Base-by-base conservation (phyloP, 1,284 basidiomycete genomes). In the Boletus putidus region DNA sequence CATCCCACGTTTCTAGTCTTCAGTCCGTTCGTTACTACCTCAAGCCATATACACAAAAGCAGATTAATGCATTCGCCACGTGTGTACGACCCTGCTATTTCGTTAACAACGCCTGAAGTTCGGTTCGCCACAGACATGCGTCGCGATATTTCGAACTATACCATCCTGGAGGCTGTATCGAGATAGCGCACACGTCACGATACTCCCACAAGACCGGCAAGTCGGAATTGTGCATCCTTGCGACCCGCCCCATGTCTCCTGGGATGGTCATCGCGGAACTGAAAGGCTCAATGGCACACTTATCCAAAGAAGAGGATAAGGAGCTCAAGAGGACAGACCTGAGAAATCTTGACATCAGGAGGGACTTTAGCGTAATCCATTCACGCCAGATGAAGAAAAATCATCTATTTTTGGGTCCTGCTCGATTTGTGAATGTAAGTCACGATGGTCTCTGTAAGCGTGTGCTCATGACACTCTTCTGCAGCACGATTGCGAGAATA, bases 391-490 rank as follows among this genome's bases (percentile, higher is more conserved):
- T 92, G 79, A 92, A 93, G 77, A 93, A 92, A 78, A 94, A 94
- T 68, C 91, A 95, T 78, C 80, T 96, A 64, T 90, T 96, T 77
- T 79, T 96, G 65, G 94, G 94, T 3, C 94, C 94, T 49, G 94
- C 94, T 71, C 87, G 94, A 65, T 96, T 96, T 77, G 92, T 96
- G 62, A 96, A 96, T 72, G 92, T 94, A 76, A 82, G 91, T 78
- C 53, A 63, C 59, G 59, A 58, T 49, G 49, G 48, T 53, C 53
- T 66, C 35, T 55, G 55, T 25, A 59, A 60, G 60, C 52, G 63
- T 55, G 49, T 31, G 55, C 57, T 65, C 51, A 58, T 67, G 59
- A 58, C 59, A 46, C 52, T 49, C 48, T 43, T 67, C 54, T 73
- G 61, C 73, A 94, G 90, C 93, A 96, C 70, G 94, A 96, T 72